Evolutionary conservation across 2,329 filamentous ascomycete genomes (phyloP), one percentile per base, ranked within the genome.

Genomic region (Penicillium sp.): DNA sequence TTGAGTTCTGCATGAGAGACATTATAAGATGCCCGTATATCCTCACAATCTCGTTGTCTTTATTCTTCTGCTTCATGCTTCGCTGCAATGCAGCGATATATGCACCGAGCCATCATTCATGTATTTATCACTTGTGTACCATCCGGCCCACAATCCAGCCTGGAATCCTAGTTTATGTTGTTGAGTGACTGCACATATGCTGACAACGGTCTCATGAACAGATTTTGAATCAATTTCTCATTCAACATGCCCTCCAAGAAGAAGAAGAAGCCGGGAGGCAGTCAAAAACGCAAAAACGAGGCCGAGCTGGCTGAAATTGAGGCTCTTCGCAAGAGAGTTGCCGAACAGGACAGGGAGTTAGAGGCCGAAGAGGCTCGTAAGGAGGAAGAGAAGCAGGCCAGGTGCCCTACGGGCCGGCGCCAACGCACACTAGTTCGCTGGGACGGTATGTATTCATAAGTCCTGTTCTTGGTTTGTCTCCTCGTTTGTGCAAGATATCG

Each of bases 391-490:
- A n/a, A 4, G 8, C 23, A 51, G 27, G 10, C 2, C 13, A 49
- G 26, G 27, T 16, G 13, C 1, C 35, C 30, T 47, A 5, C 19
- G 5, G 30, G 34, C 8, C 41, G 36, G 6, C 41, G 65, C 23
- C 74, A 67, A 53, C 68, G 75, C 7, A 66, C 59, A 11, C 62
- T 78, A 10, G 73, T 76, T 14, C 74, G 75, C 19, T 78, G 75
- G 75, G 69, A 74, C 56, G 68, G 75, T 77, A 70, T 58, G 68
- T 64, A 18, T 9, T 34, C 7, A 36, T n/a, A 2, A 29, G 14
- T n/a, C 11, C 14, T 13, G 23, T 23, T 11, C 36, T 14, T 10
- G 19, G 41, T 27, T 18, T 10, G 11, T 16, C 7, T 26, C 11
- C 39, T 7, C 6, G 8, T 40, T 40, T 13, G 5, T 16, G 27